A percentile compares a stretch with the other conserved stretches of the same genome.
These are phyloP conservation scores for Taxawa tesnikishii DNA, from an alignment of 2,329 filamentous ascomycete genomes.

Conservation along the genomic window DNA sequence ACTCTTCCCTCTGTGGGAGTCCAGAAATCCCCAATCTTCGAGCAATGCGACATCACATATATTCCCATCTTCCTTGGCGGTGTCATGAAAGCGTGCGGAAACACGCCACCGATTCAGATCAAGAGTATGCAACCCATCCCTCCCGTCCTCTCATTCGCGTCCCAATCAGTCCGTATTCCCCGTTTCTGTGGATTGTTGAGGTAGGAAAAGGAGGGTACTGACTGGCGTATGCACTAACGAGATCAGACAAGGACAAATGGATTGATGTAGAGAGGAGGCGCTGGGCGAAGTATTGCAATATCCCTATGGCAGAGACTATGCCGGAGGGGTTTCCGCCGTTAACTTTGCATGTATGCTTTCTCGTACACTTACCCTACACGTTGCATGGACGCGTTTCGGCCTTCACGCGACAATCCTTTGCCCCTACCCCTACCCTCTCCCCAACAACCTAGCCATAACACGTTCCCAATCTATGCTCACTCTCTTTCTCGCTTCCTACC, in stretches of 20 bases:
- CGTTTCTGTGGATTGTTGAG: neutral
- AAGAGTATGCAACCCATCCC: conserved; percentile 32
- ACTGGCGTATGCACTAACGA: neutral
- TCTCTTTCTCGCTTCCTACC: no score
- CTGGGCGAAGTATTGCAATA: conserved; percentile 40
- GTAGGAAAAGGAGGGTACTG: neutral
- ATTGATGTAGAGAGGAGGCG: conserved; percentile 40
- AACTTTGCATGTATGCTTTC: conserved; percentile 28
- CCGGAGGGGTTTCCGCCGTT: conserved; percentile 42
- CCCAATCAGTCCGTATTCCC: neutral
- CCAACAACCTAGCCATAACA: neutral
- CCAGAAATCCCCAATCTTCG: conserved; percentile 44
- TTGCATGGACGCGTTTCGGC: no score
- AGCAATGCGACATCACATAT: conserved; percentile 41
- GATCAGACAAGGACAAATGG: conserved; percentile 50
- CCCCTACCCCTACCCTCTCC: no score
- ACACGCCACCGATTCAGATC: conserved; percentile 41
- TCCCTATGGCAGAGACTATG: conserved; percentile 34
- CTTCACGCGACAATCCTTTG: no score
- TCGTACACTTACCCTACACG: no score
- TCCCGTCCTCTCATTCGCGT: neutral
- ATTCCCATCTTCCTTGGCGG: conserved; percentile 49
- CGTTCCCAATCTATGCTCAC: no score
- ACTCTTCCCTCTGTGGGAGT: neutral
- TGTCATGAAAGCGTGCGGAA: conserved; percentile 44